Evolutionary conservation across 345 rosid genomes (phyloP).

Genomic region (Carallia brachiata): DNA sequence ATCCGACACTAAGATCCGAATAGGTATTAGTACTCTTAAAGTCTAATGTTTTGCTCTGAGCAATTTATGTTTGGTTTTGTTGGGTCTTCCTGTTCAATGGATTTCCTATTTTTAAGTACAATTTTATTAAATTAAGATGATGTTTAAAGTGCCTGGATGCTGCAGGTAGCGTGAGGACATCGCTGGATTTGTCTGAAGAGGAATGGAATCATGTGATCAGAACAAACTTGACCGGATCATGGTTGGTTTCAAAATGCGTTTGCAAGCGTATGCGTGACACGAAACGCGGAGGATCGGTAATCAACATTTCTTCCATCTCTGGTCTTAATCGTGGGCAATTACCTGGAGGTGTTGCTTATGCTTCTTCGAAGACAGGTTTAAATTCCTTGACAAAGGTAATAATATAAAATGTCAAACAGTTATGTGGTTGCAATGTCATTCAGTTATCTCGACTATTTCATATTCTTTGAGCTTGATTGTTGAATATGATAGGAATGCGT

Average conservation of each 20-base stretch:
- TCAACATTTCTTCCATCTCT: constrained; percentile 65
- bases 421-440: neutral
- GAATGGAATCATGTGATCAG: constrained; percentile 57
- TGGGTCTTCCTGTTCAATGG: no score
- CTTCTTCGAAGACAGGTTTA: constrained; percentile 57
- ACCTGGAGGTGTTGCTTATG: constrained; percentile 62
- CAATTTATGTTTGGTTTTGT: no score
- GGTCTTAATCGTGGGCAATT: constrained; percentile 55
- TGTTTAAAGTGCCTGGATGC: neutral
- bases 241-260: constrained; percentile 78
- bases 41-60: no score
- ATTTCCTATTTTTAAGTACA: no score
- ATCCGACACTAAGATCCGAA: no score
- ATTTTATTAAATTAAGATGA: neutral
- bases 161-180: constrained; percentile 41
- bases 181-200: constrained; percentile 52
- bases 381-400: constrained; percentile 61
- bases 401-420: no score
- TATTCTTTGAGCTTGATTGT: neutral
- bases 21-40: no score
- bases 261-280: constrained; percentile 57
- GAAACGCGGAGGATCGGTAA: constrained; percentile 59
- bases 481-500: no score
- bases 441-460: neutral
- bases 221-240: constrained; percentile 70